Percentiles rank a stretch among this genome's conserved stretches.
Conservation (phyloP, 129 eudicot species). For the Solidago caesia region DNA sequence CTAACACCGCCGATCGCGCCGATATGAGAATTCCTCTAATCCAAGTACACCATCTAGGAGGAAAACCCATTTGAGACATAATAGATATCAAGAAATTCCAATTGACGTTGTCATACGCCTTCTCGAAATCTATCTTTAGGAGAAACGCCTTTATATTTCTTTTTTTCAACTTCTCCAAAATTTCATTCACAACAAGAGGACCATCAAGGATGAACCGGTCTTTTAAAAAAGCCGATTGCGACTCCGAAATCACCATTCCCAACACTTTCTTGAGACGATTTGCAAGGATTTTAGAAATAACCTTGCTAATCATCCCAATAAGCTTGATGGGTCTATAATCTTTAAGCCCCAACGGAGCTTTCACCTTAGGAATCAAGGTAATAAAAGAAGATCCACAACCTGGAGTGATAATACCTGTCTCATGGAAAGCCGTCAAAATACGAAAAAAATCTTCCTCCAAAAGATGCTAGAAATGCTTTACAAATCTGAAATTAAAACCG, state of each 20-base stretch:
- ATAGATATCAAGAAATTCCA: no score
- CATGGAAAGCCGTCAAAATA: not conserved
- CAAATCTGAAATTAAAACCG: no score
- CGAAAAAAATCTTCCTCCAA: not conserved
- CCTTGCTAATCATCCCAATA: not conserved
- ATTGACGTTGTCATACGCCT: no score
- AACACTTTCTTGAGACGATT: no score
- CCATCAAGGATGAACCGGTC: not conserved
- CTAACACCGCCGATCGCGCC: no score
- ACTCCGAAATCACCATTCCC: no score
- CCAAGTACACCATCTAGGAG: no score
- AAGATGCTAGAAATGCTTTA: not conserved
- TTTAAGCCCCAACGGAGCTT: not conserved
- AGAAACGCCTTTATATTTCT: no score
- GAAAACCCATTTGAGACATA: no score
- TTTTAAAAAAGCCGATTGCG: no score
- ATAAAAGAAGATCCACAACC: not conserved
- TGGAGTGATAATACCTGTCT: accelerated
- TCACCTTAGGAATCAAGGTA: not conserved
- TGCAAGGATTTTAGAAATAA: not conserved
- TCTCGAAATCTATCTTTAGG: no score
- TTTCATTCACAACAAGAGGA: not conserved
- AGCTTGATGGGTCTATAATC: not conserved
- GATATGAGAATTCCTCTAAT: no score
- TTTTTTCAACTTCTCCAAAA: not conserved